Evolutionary conservation across 2,329 filamentous ascomycete species (phyloP).

Genomic region (Penicillium sp.): DNA sequence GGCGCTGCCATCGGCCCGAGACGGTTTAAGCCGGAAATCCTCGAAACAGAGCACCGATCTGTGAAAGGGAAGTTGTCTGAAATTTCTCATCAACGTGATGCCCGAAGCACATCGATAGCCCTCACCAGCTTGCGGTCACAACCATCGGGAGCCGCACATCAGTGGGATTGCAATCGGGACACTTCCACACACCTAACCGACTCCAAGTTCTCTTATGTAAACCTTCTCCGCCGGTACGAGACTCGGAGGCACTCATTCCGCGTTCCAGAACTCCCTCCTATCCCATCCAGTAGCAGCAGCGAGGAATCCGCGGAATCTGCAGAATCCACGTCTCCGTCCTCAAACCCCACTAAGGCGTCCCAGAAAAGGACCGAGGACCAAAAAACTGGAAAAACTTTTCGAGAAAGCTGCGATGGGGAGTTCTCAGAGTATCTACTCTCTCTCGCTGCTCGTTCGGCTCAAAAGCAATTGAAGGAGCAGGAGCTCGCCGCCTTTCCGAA

Average conservation of each 20-base stretch:
- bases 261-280: conserved; percentile 60
- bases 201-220: conserved; percentile 47
- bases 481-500: conserved; percentile 51
- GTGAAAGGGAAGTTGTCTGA: conserved; percentile 31
- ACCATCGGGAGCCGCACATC: conserved; percentile 12
- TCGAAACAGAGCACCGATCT: conserved; percentile 34
- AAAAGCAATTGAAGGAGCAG: conserved; percentile 72
- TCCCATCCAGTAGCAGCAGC: conserved; percentile 60
- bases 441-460: conserved; percentile 73
- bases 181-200: conserved; percentile 53
- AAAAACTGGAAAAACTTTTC: neutral
- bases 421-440: conserved; percentile 75
- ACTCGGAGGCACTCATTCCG: conserved; percentile 55
- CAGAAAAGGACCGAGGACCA: neutral
- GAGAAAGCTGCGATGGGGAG: conserved; percentile 68
- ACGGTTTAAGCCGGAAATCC: conserved; percentile 32
- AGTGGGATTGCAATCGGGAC: conserved; percentile 45
- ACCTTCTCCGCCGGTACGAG: conserved; percentile 39
- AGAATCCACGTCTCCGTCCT: conserved; percentile 46
- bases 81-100: conserved; percentile 35
- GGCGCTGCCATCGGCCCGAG: conserved; percentile 14
- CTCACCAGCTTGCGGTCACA: neutral
- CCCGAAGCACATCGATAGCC: neutral
- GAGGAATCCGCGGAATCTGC: conserved; percentile 44
- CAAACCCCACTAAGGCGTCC: conserved; percentile 31